Evolutionary conservation across 768 basidiomycete species (phyloP).

Genomic region (Serendipita indica): DNA sequence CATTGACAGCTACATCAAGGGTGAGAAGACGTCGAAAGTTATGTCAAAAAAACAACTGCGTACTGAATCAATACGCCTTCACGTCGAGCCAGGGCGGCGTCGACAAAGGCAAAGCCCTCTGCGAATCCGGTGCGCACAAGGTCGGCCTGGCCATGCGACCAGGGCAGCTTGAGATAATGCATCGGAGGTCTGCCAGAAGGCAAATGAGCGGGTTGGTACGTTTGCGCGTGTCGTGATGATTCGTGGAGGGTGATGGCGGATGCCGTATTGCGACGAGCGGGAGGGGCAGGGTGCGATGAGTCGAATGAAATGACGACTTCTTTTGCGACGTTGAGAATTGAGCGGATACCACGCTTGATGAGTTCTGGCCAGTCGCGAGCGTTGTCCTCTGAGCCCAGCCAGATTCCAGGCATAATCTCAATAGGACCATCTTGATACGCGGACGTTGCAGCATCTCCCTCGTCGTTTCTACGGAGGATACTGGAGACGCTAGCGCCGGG

Average conservation of each 20-base stretch:
- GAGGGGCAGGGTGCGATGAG: constrained; percentile 25
- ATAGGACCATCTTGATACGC: constrained; percentile 73
- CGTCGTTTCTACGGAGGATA: constrained; percentile 44
- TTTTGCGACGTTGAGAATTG: constrained; percentile 85
- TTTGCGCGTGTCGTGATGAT: constrained; percentile 17
- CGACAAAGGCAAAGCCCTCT: constrained; percentile 66
- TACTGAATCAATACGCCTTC: constrained; percentile 79
- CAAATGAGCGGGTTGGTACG: constrained; percentile 53
- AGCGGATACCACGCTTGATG: constrained; percentile 53
- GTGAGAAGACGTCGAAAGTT: no score
- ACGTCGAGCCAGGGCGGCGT: constrained; percentile 55
- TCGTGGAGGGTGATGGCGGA: constrained; percentile 50
- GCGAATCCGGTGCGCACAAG: constrained; percentile 68
- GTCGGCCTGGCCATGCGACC: constrained; percentile 91
- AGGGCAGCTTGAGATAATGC: constrained; percentile 78
- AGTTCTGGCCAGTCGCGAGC: constrained; percentile 67
- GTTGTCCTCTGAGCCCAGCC: constrained; percentile 87
- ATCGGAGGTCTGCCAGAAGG: constrained; percentile 58
- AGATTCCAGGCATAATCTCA: constrained; percentile 72
- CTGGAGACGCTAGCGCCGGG: constrained; percentile 37
- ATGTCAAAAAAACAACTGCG: constrained; percentile 24
- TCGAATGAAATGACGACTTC: constrained; percentile 70
- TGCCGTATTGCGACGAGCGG: constrained; percentile 38
- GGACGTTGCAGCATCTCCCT: constrained; percentile 41
- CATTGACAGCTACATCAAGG: constrained; percentile 70